A percentile compares a stretch with the other conserved stretches of the same genome.
Evolutionary conservation across 1,139 yeast species (phyloP).

Genomic region (Geotrichum restrictum): DNA sequence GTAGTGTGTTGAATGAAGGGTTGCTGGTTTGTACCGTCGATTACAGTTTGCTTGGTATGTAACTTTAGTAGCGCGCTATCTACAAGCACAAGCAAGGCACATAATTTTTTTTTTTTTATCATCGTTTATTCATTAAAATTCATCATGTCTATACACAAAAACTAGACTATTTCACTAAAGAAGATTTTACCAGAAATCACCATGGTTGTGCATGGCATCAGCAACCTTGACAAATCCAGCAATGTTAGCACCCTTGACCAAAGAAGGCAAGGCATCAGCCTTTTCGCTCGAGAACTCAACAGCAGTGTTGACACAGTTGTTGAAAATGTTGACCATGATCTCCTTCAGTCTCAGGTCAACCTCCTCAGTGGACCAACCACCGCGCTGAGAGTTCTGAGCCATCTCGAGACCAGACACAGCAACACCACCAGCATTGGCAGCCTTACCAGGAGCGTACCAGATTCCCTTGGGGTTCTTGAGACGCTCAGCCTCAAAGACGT

Average conservation of each 20-base stretch:
- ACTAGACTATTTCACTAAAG: too few species aligned
- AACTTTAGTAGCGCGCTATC: too few species aligned
- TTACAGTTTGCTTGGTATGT: not conserved
- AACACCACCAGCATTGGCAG: constrained; percentile 99
- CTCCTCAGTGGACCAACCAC: constrained; percentile 80
- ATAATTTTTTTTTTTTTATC: not conserved
- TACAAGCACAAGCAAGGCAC: too few species aligned
- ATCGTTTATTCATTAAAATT: not conserved
- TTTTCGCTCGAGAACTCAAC: constrained; percentile 68
- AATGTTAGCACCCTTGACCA: constrained; percentile 97
- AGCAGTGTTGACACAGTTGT: constrained; percentile 88
- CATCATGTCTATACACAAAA: not conserved
- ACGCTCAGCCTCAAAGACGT: constrained; percentile 87
- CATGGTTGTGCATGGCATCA: constrained; percentile 96
- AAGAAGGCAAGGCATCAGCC: constrained; percentile 72
- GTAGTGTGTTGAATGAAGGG: constrained; percentile 20
- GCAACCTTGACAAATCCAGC: constrained; percentile 99
- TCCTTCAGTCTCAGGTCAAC: constrained; percentile 82
- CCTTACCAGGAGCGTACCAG: constrained; percentile 99
- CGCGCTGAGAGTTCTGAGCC: constrained; percentile 98
- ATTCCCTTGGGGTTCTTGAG: constrained; percentile 52
- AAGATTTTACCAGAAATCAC: constrained; percentile 58
- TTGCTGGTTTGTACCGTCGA: constrained; percentile 20
- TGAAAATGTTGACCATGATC: constrained; percentile 91
- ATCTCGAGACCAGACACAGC: constrained; percentile 97